phyloP scores from a whole-genome alignment of 1,284 basidiomycete genomes.

The Heliocybe sulcata region DNA sequence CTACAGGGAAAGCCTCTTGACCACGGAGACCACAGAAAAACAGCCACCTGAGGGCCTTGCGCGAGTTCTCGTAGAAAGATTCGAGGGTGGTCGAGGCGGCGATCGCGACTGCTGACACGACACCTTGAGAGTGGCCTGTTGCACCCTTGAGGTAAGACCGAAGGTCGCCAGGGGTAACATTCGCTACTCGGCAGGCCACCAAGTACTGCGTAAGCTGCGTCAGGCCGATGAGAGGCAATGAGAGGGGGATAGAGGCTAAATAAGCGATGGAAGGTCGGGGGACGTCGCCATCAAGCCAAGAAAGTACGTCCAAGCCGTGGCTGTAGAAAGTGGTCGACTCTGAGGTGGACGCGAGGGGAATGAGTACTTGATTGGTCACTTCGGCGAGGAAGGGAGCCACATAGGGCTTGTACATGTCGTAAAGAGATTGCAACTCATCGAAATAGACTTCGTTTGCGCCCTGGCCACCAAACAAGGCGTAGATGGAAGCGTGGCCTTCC shows the following conservation, averaged over 20 bases:
- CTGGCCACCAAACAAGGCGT: slow-evolving; percentile 97
- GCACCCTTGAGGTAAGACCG: slow-evolving; percentile 74
- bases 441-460: slow-evolving; percentile 98
- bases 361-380: slow-evolving; percentile 63
- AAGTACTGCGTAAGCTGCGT: slow-evolving; percentile 95
- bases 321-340: slow-evolving; percentile 66
- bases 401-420: slow-evolving; percentile 87
- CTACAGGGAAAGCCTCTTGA: slow-evolving; percentile 92
- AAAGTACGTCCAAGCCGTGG: slow-evolving; percentile 75
- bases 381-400: slow-evolving; percentile 65
- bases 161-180: slow-evolving; percentile 77
- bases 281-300: slow-evolving; percentile 75
- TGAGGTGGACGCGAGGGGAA: slow-evolving; percentile 64
- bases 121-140: slow-evolving; percentile 96
- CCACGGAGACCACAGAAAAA: slow-evolving; percentile 93
- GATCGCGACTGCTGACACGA: slow-evolving; percentile 88
- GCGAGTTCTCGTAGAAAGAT: slow-evolving; percentile 67
- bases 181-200: slow-evolving; percentile 67
- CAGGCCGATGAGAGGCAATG: slow-evolving; percentile 92
- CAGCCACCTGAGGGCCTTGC: slow-evolving; percentile 85
- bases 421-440: slow-evolving; percentile 89
- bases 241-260: slow-evolving; percentile 91
- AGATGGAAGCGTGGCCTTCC: slow-evolving; percentile 73
- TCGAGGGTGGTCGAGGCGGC: slow-evolving; percentile 76
- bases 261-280: slow-evolving; percentile 81